Conservation (phyloP, 2,329 filamentous ascomycete species). For the Apiospora koreana region DNA sequence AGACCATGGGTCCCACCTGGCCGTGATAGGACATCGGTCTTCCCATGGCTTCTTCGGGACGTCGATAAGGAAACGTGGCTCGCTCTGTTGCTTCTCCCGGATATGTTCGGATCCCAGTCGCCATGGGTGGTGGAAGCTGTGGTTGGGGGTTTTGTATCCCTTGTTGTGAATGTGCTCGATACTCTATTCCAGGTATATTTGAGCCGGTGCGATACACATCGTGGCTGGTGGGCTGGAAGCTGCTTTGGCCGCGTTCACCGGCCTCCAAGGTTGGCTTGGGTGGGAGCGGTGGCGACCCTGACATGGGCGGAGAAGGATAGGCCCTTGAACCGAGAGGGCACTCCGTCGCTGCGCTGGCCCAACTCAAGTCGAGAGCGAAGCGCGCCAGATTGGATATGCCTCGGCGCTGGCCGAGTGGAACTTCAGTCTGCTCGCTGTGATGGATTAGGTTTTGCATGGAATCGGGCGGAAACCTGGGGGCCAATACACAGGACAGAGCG, state of each 20-base stretch:
- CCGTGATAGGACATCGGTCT: conserved; percentile 35
- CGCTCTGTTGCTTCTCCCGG: conserved; percentile 40
- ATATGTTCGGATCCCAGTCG: conserved; percentile 36
- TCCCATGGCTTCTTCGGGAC: conserved; percentile 37
- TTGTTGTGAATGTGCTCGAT: conserved; percentile 29
- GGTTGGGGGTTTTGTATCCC: conserved; percentile 31
- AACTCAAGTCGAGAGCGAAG: conserved; percentile 57
- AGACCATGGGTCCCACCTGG: conserved; percentile 33
- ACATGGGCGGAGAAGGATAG: conserved; percentile 76
- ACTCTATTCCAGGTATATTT: conserved; percentile 37
- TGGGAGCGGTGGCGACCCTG: conserved; percentile 65
- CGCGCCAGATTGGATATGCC: conserved; percentile 55
- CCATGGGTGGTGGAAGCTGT: conserved; percentile 23
- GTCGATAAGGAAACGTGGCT: conserved; percentile 40
- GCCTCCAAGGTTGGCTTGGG: conserved; percentile 59
- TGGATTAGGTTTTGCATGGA: conserved; percentile 58
- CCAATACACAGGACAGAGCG: conserved; percentile 23
- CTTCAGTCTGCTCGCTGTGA: conserved; percentile 43
- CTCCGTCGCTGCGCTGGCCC: conserved; percentile 56
- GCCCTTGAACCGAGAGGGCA: conserved; percentile 56
- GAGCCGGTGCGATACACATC: conserved; percentile 51
- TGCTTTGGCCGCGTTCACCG: conserved; percentile 54
- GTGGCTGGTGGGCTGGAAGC: conserved; percentile 46
- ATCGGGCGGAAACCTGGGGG: conserved; percentile 30
- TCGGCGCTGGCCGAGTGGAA: conserved; percentile 60